These are phyloP conservation scores for Meira nashicola DNA, from an alignment of 1,284 basidiomycete species.

Conservation along the genomic window DNA sequence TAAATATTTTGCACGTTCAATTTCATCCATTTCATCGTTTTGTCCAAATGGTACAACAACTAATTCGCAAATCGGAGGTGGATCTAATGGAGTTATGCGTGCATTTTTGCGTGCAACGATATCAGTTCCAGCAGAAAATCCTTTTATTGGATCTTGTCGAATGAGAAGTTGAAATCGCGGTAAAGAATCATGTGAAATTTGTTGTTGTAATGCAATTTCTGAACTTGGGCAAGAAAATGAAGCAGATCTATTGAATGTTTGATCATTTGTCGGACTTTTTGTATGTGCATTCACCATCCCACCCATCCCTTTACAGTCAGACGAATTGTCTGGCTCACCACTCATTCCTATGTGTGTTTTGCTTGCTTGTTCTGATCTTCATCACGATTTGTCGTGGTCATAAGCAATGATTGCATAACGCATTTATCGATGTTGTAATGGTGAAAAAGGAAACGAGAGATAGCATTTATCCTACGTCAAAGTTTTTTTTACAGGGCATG, in stretches of 20 bases:
- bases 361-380: neutral
- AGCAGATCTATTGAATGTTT: neutral
- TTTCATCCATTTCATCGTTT: conserved; percentile 3
- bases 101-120: neutral
- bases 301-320: neutral
- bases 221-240: neutral
- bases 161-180: conserved; percentile 4
- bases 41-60: neutral
- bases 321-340: too few species aligned
- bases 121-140: neutral
- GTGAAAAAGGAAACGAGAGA: too few species aligned
- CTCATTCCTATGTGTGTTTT: too few species aligned
- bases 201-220: neutral
- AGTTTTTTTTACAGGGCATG: too few species aligned
- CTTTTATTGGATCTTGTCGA: conserved; percentile 4
- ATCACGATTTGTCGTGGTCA: neutral
- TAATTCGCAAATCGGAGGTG: conserved; percentile 14
- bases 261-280: neutral
- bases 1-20: neutral
- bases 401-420: too few species aligned
- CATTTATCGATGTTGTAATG: too few species aligned
- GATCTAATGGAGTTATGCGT: conserved; percentile 12
- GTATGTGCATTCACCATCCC: neutral
- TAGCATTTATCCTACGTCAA: too few species aligned
- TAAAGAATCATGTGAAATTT: neutral